Percentiles rank a stretch among this genome's conserved stretches.
Evolutionary conservation across 169 alveolate genomes (phyloP).

Genomic region (Eimeria sp.): DNA sequence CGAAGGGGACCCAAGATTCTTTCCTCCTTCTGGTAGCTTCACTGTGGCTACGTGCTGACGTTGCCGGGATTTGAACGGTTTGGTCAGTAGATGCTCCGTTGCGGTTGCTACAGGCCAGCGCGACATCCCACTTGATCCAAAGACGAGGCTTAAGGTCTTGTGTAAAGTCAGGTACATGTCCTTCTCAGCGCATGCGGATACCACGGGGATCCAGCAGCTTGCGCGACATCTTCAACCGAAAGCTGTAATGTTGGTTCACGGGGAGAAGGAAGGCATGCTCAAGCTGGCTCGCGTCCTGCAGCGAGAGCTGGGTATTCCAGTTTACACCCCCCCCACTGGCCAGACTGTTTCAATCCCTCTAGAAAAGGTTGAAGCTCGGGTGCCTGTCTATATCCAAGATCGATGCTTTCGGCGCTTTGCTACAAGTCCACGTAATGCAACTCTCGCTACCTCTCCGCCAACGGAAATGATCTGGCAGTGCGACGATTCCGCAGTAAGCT

Average conservation of each 20-base stretch:
- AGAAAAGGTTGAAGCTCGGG: neutral
- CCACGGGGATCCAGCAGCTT: slow-evolving; percentile 97
- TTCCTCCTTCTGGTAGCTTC: neutral
- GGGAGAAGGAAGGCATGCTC: slow-evolving; percentile 98
- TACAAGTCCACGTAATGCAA: neutral
- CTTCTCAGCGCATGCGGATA: slow-evolving; percentile 99
- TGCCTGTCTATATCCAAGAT: slow-evolving; percentile 67
- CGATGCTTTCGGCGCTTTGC: slow-evolving; percentile 38
- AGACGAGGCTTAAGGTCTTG: slow-evolving; percentile 93
- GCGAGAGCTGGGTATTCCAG: slow-evolving; percentile 69
- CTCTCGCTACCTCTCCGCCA: neutral
- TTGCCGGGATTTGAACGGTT: neutral
- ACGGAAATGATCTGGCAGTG: slow-evolving; percentile 16
- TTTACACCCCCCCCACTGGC: slow-evolving; percentile 77
- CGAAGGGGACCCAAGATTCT: neutral
- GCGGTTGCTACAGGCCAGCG: slow-evolving; percentile 62
- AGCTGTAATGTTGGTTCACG: slow-evolving; percentile 98
- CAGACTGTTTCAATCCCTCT: slow-evolving; percentile 66
- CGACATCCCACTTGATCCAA: slow-evolving; percentile 85
- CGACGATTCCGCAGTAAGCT: slow-evolving; percentile 61
- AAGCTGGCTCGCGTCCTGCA: slow-evolving; percentile 88
- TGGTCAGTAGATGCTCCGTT: neutral
- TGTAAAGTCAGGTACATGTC: slow-evolving; percentile 97
- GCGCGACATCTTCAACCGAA: slow-evolving; percentile 95
- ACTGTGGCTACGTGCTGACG: neutral